phyloP scores from a whole-genome alignment of 140 eudicot species.

The Flaveria floridana region DNA sequence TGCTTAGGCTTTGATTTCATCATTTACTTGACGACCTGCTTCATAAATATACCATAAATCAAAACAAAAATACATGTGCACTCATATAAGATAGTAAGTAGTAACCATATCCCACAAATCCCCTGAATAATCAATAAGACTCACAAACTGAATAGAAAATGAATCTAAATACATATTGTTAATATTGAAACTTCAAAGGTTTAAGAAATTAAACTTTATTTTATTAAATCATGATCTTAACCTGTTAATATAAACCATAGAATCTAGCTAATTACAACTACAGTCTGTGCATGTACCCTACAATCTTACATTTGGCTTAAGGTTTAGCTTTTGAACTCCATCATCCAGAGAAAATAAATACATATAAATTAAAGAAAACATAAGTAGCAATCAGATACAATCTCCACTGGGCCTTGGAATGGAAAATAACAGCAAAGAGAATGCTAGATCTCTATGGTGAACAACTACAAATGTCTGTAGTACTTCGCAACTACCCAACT shows the following conservation, averaged over 20 bases:
- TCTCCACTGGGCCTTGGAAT: not conserved
- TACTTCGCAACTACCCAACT: too few relatives aligned
- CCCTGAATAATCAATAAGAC: not conserved
- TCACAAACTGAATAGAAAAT: not conserved
- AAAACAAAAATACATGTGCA: not conserved
- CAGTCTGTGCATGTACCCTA: not conserved
- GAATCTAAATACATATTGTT: too few relatives aligned
- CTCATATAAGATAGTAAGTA: slow-evolving; percentile 10
- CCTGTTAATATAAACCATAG: not conserved
- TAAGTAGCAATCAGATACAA: not conserved
- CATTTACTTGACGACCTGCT: slow-evolving; percentile 48
- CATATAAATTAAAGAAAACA: not conserved
- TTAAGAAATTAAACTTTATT: not conserved
- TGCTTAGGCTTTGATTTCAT: slow-evolving; percentile 45
- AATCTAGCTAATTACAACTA: not conserved
- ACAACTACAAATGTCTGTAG: too few relatives aligned
- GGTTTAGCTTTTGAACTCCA: not conserved
- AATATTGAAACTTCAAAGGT: not conserved
- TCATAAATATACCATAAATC: slow-evolving; percentile 22
- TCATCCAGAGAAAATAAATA: not conserved
- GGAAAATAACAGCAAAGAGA: not conserved
- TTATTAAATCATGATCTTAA: not conserved
- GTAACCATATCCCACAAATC: slow-evolving; percentile 8
- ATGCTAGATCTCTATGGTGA: too few relatives aligned
- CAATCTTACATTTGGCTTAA: not conserved